phyloP scores from a whole-genome alignment of 768 basidiomycete species.

The Auricularia sp. region DNA sequence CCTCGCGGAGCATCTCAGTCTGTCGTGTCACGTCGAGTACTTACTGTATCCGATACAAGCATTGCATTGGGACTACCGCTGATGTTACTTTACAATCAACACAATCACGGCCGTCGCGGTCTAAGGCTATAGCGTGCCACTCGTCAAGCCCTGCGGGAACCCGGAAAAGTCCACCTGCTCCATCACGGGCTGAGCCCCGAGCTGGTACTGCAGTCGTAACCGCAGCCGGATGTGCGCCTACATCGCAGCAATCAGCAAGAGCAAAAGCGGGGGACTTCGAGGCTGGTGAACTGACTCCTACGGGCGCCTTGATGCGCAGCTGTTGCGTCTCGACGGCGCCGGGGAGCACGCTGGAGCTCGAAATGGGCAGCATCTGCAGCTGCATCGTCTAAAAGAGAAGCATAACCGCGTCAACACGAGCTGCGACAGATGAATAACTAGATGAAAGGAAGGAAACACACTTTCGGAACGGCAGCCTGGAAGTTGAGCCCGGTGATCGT shows the following conservation, averaged over 20 bases:
- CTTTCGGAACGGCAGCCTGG: slow-evolving; percentile 97
- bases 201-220: slow-evolving; percentile 70
- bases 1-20: too few relatives aligned
- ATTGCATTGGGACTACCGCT: too few relatives aligned
- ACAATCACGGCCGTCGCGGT: neutral
- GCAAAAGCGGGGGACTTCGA: neutral
- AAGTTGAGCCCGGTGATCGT: slow-evolving; percentile 66
- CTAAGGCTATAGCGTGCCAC: neutral
- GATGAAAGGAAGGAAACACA: slow-evolving; percentile 19
- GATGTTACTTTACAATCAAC: neutral
- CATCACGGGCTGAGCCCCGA: slow-evolving; percentile 60
- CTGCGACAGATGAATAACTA: too few relatives aligned
- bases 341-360: slow-evolving; percentile 66
- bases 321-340: slow-evolving; percentile 88
- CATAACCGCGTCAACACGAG: neutral
- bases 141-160: slow-evolving; percentile 52
- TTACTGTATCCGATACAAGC: too few relatives aligned
- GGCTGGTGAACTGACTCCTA: slow-evolving; percentile 51
- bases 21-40: too few relatives aligned
- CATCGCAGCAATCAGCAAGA: neutral
- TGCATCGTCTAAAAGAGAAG: slow-evolving; percentile 72
- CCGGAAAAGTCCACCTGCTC: slow-evolving; percentile 94
- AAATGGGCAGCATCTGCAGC: slow-evolving; percentile 96
- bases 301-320: slow-evolving; percentile 83
- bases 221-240: slow-evolving; percentile 80